Evolutionary conservation across 768 basidiomycete species (phyloP), one percentile per base, ranked within the genome.

Genomic region (Mycena amicta): DNA sequence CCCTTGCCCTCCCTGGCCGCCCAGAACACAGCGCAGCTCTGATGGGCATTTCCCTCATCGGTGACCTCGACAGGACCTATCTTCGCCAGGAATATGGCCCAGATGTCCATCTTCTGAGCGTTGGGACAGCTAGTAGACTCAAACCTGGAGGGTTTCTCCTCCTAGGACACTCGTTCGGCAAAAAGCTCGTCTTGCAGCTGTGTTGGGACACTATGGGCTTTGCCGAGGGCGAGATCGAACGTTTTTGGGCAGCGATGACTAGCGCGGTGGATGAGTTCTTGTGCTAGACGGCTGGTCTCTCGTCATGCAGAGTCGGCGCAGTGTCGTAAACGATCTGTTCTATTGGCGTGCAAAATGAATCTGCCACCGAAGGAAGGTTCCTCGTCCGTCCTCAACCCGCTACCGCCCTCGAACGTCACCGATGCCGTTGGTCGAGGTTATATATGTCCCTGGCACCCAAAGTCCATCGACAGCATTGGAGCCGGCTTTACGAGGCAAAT

Each of bases 51-150:
- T 90, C 88, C 13, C 77, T 89, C 63, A 80, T 89, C 31, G 88
- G 88, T 5, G 88, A 88, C 67, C 75, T 88, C 31, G 87, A 89
- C 63, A 82, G 77, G 5, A 83, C 83, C 16, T 89, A 88, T 71
- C 75, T 77, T 57, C 84, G 85, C 57, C 68, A 73, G 29, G 55
- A 69, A 1, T 88, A 79, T 71, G 59, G 59, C 1, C 76, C 78
- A 15, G 54, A 57, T 16, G 61, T 86, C 60, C 64, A 74, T 53
- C 75, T 89, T n/a, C 78, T 82, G 61, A 80, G 80, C 12, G 75
- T 90, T 29, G 87, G 83, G 22, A 88, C 87, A 2, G 87, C 86
- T 22, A 85, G 82, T 15, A 74, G 87, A 20, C 87, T 88, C 66
- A 81, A 87, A 5, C 69, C 80, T 1, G 81, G 85, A 3, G 86